Conservation (phyloP, 108 stramenopile genomes). For the Phaeodactylum tricornutum region DNA sequence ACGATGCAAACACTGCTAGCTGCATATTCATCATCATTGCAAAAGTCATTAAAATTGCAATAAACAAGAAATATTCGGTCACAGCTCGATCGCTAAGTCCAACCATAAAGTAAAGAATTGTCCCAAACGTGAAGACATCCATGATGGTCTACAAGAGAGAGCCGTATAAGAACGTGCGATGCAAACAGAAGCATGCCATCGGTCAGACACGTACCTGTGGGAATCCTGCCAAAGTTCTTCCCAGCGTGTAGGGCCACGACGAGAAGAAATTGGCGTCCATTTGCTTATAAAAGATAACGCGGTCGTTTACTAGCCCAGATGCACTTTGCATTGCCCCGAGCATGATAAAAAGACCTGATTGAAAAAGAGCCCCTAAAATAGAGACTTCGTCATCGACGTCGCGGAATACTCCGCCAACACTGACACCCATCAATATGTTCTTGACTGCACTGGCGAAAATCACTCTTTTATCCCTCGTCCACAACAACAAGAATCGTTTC, state of each 20-base stretch:
- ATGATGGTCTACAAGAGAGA: too few relatives aligned
- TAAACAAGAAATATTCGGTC: constrained; percentile 26
- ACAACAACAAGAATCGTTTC: constrained; percentile 33
- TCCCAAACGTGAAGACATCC: constrained; percentile 60
- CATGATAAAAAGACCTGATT: constrained; percentile 59
- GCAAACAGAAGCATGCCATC: constrained; percentile 2
- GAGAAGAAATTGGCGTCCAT: constrained; percentile 71
- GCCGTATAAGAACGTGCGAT: not conserved
- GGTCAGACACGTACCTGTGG: too few relatives aligned
- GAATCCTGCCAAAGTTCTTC: constrained; percentile 40
- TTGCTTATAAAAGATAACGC: constrained; percentile 85
- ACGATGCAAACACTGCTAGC: constrained; percentile 32
- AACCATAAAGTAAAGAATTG: constrained; percentile 58
- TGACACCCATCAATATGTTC: constrained; percentile 58
- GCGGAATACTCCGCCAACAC: constrained; percentile 60
- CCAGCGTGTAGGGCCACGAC: constrained; percentile 48
- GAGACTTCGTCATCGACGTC: constrained; percentile 37
- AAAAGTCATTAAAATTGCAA: constrained; percentile 30
- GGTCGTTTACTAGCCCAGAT: constrained; percentile 55
- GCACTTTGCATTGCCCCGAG: constrained; percentile 64
- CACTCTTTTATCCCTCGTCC: constrained; percentile 53
- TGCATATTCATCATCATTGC: constrained; percentile 35
- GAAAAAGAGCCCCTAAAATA: constrained; percentile 43
- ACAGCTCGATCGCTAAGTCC: constrained; percentile 30
- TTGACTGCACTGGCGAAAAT: constrained; percentile 35